phyloP scores from a whole-genome alignment of 257 asterid species.

The Jacaranda mimosifolia region DNA sequence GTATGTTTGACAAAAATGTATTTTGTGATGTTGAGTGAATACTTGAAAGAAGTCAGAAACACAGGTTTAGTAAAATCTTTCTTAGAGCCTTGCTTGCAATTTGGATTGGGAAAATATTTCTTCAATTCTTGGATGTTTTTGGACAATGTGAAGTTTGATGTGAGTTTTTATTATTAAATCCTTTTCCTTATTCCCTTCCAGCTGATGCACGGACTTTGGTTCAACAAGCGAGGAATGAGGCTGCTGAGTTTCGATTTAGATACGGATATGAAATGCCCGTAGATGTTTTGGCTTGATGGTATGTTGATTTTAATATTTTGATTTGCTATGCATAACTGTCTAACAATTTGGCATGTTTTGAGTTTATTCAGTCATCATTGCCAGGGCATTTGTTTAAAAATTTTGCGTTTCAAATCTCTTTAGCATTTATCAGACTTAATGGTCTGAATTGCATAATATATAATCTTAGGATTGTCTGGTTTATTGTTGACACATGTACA shows the following conservation, averaged over 20 bases:
- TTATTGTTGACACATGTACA: neutral
- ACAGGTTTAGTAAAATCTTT: too few species aligned
- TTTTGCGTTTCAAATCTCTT: too few species aligned
- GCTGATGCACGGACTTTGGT: constrained; percentile 99
- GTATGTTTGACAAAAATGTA: too few species aligned
- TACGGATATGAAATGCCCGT: constrained; percentile 98
- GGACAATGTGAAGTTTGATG: too few species aligned
- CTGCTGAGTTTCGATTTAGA: constrained; percentile 90
- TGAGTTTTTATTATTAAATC: too few species aligned
- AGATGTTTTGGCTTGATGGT: constrained; percentile 93
- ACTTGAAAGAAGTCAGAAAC: too few species aligned
- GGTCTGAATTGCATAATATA: too few species aligned
- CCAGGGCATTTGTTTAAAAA: neutral
- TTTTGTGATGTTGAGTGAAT: too few species aligned
- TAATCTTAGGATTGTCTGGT: neutral
- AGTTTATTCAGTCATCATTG: constrained; percentile 1
- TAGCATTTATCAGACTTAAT: neutral
- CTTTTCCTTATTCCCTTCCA: too few species aligned
- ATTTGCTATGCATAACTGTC: neutral
- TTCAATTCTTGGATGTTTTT: too few species aligned
- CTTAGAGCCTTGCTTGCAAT: too few species aligned
- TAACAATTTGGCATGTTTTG: neutral
- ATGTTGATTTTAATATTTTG: constrained; percentile 13
- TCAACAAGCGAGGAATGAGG: constrained; percentile 97
- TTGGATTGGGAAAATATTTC: too few species aligned